Evolutionary conservation across 2,329 filamentous ascomycete species (phyloP), one percentile per base, ranked within the genome.

Genomic region (Escovopsis weberi): DNA sequence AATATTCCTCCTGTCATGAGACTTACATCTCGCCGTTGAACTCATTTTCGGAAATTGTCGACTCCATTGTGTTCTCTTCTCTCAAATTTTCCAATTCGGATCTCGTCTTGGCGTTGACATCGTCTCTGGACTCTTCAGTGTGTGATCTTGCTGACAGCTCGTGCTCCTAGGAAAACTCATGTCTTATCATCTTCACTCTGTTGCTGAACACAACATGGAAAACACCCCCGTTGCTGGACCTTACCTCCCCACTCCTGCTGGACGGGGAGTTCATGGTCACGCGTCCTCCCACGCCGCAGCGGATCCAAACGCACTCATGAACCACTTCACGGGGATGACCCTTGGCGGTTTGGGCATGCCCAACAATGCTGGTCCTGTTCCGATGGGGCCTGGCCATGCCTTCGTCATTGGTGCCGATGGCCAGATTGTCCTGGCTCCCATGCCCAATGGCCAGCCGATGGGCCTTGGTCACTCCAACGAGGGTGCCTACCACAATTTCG

Each of bases 381-480:
- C 58, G 35, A 51, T 65, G 48, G 58, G 53, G n/a, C 59, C 58
- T 41, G 55, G 51, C 9, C 54, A 59, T 28, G 50, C 59, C 2
- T 64, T 62, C 50, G 55, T 66, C 52, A 45, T 66, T 40, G 55
- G 57, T 30, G 51, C 62, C 9, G 64, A 67, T 46, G 60, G 61
- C 23, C 59, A 63, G 28, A 56, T 63, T 38, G 53, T 64, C 38
- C 52, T 66, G 33, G 55, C 62, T 37, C 57, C 61, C 19, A 57
- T 65, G 49, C 51, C 56, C 19, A 46, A 53, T 23, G 52, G 55
- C 4, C 61, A 62, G 39, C 55, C 57, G 15, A 53, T 64, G 52
- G 52, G 56, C 12, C 54, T 65, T 52, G 53, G 51, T 19, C 60
- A 62, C 41, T 49, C 54, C 23, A 57, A 48, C 28, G 61, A 64